Conservation (phyloP, 768 basidiomycete genomes). For the Rhodotorula kratochvilovae region DNA sequence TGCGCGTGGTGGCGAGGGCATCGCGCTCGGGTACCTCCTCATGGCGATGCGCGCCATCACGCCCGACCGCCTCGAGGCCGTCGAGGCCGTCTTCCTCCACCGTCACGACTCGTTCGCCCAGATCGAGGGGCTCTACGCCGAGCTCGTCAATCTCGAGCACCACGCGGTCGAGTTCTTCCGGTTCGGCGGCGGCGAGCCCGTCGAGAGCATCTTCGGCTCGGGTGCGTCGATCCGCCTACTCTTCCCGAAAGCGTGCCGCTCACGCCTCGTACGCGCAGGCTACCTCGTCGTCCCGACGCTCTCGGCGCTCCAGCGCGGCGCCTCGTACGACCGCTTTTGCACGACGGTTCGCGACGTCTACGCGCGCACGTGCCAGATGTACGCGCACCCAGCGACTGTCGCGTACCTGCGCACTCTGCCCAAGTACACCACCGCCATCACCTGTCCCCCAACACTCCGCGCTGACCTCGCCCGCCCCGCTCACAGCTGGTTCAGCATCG, state of each 20-base stretch:
- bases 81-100: conserved; percentile 27
- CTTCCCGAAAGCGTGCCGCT: background rate
- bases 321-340: conserved; percentile 15
- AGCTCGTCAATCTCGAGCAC: conserved; percentile 3
- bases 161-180: conserved; percentile 24
- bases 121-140: conserved; percentile 20
- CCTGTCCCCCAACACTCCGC: background rate
- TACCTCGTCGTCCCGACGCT: conserved; percentile 3
- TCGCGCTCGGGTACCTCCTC: conserved; percentile 22
- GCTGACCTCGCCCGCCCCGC: background rate
- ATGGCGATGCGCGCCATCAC: conserved; percentile 13
- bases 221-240: conserved; percentile 1
- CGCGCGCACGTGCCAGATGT: background rate
- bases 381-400: conserved; percentile 19
- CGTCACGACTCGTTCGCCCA: conserved; percentile 12
- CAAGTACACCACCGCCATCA: too few relatives aligned
- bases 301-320: background rate
- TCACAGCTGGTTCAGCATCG: conserved; percentile 8
- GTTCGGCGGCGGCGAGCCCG: conserved; percentile 5
- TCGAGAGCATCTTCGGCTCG: conserved; percentile 7
- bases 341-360: background rate
- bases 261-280: background rate
- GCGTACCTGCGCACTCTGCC: background rate
- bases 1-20: conserved; percentile 1
- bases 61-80: conserved; percentile 6